phyloP scores from a whole-genome alignment of 495 filamentous ascomycete species.

The Parmelia sp. region DNA sequence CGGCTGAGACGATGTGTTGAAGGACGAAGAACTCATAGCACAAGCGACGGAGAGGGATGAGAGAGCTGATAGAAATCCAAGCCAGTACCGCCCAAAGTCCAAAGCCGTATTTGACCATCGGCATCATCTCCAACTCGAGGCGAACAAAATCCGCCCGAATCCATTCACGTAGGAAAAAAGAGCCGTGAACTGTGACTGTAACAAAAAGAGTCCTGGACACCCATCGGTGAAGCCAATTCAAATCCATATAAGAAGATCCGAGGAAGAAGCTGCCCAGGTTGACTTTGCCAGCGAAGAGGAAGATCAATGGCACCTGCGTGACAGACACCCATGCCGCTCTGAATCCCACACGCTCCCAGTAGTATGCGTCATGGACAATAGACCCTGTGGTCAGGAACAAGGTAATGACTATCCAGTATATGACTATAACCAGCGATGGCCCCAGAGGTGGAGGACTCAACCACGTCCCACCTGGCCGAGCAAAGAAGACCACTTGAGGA shows the following conservation, averaged over 20 bases:
- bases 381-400: conserved; percentile 34
- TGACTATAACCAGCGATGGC: conserved; percentile 44
- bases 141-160: conserved; percentile 55
- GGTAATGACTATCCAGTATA: conserved; percentile 52
- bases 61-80: conserved; percentile 63
- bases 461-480: conserved; percentile 38
- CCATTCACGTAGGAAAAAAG: conserved; percentile 66
- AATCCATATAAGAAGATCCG: conserved; percentile 63
- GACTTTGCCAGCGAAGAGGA: conserved; percentile 71
- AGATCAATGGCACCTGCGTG: conserved; percentile 75
- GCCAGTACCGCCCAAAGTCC: conserved; percentile 67
- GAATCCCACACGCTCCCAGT: conserved; percentile 67
- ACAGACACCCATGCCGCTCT: conserved; percentile 70
- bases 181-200: conserved; percentile 67
- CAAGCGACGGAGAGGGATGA: conserved; percentile 60
- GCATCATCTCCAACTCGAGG: conserved; percentile 55
- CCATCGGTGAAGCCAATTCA: conserved; percentile 87
- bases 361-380: conserved; percentile 13
- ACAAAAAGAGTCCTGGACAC: conserved; percentile 66
- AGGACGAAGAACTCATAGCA: conserved; percentile 77
- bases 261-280: conserved; percentile 64
- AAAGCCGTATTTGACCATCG: conserved; percentile 61
- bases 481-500: conserved; percentile 50
- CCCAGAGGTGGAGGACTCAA: conserved; percentile 55
- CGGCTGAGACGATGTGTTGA: conserved; percentile 64